These are phyloP conservation scores for Chernovozyma aurita DNA, from an alignment of 1,139 yeast species.

Conservation along the genomic window DNA sequence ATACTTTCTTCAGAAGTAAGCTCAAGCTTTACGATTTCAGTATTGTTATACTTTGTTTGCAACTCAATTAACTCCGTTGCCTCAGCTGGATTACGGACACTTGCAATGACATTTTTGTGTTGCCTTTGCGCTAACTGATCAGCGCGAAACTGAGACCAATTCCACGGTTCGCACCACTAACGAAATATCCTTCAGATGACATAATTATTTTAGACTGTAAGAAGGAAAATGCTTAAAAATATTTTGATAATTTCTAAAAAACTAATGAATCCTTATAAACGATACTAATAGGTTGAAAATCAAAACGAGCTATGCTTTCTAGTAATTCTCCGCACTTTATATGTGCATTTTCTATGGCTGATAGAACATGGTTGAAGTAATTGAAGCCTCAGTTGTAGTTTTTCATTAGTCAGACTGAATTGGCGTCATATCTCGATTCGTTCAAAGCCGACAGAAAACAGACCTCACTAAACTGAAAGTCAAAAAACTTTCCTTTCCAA, in stretches of 20 bases:
- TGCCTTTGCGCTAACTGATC: slow-evolving; percentile 10
- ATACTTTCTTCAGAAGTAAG: slow-evolving; percentile 6
- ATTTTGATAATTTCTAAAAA: neutral
- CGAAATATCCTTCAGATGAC: slow-evolving; percentile 15
- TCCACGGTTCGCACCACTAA: slow-evolving; percentile 21
- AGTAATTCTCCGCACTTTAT: no score
- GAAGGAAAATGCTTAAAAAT: neutral
- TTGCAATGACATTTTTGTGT: slow-evolving; percentile 11
- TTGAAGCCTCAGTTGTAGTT: no score
- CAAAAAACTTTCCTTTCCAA: no score
- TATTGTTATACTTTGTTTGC: slow-evolving; percentile 1
- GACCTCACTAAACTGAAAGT: no score
- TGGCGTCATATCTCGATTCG: no score
- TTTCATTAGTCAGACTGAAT: no score
- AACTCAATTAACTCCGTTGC: slow-evolving; percentile 8
- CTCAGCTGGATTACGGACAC: slow-evolving; percentile 15
- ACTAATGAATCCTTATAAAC: slow-evolving; percentile 1
- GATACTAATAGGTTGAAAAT: no score
- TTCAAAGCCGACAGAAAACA: no score
- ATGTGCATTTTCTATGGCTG: no score
- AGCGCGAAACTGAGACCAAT: slow-evolving; percentile 15
- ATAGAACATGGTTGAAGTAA: no score
- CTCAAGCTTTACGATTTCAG: slow-evolving; percentile 6
- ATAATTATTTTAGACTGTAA: no score
- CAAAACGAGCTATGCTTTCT: no score